Conservation (phyloP, 768 basidiomycete species). For the Collybia mongolica region DNA sequence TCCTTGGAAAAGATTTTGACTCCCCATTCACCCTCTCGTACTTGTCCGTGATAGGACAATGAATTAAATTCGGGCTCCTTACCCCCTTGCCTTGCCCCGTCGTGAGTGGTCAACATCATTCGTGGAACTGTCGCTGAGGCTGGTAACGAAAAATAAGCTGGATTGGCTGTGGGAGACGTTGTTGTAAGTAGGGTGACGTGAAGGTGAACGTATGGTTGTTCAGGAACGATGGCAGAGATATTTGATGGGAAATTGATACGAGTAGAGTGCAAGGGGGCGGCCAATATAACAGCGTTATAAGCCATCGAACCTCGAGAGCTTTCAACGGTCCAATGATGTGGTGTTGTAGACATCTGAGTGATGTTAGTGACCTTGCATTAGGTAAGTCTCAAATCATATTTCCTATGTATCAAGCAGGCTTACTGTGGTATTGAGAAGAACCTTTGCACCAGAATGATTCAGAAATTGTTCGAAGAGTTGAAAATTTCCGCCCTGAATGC, state of each 20-base stretch:
- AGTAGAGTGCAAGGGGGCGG: conserved; percentile 80
- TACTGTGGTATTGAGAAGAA: conserved; percentile 73
- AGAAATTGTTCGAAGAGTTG: conserved; percentile 84
- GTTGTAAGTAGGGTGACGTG: conserved; percentile 92
- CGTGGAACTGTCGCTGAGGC: conserved; percentile 46
- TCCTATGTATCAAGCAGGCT: conserved; percentile 5
- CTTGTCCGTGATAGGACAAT: conserved; percentile 71
- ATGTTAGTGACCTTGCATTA: conserved; percentile 51
- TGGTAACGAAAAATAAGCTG: conserved; percentile 67
- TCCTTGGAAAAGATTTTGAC: conserved; percentile 88
- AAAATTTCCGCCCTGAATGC: conserved; percentile 79
- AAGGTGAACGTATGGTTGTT: conserved; percentile 77
- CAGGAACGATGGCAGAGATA: conserved; percentile 53
- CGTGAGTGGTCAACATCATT: conserved; percentile 71
- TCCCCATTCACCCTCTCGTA: conserved; percentile 58
- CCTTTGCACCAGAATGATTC: conserved; percentile 61
- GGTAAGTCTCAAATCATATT: not conserved
- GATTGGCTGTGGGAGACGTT: conserved; percentile 53
- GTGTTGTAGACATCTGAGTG: conserved; percentile 35
- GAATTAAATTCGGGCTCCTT: conserved; percentile 83
- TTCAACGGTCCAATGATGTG: conserved; percentile 52
- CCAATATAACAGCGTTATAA: conserved; percentile 81
- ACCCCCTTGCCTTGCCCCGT: conserved; percentile 53
- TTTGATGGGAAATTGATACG: conserved; percentile 50
- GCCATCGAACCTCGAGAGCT: conserved; percentile 42